A percentile compares a stretch with the other conserved stretches of the same genome.
These are phyloP conservation scores for Sindora glabra DNA, from an alignment of 306 rosid genomes.

Conservation along the genomic window DNA sequence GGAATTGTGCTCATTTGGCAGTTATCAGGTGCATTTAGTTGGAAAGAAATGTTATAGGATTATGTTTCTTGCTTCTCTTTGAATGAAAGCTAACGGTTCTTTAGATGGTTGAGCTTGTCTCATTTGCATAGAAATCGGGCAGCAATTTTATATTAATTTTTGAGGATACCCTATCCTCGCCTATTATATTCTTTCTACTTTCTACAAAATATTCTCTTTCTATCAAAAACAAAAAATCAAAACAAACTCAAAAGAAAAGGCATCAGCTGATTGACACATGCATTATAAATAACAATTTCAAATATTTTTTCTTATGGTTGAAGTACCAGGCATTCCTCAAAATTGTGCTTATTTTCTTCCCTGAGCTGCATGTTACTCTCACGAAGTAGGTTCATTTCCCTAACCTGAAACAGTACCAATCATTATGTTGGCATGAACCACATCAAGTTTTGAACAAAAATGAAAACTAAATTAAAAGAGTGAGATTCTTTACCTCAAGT, in stretches of 20 bases:
- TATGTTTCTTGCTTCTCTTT: no score
- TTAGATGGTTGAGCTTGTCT: no score
- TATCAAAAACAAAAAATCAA: no score
- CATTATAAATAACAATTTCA: neutral
- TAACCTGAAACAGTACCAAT: slow-evolving; percentile 33
- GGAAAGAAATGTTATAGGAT: no score
- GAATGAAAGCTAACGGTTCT: no score
- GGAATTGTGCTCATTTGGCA: no score
- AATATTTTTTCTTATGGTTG: neutral
- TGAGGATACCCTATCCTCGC: no score
- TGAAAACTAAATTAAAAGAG: neutral
- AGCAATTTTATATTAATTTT: no score
- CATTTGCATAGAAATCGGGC: no score
- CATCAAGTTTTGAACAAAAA: neutral
- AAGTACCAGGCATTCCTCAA: slow-evolving; percentile 89
- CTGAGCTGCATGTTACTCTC: slow-evolving; percentile 95
- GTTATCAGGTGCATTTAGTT: no score
- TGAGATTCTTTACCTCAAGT: slow-evolving; percentile 58
- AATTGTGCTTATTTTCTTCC: slow-evolving; percentile 97
- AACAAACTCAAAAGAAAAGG: neutral
- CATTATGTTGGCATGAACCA: neutral
- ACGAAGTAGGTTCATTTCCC: slow-evolving; percentile 91
- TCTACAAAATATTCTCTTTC: no score
- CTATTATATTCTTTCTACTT: no score
- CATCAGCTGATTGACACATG: neutral